These are phyloP conservation scores for Allomyces javanicus DNA, from an alignment of 192 early-diverging fungal species.

Conservation along the genomic window DNA sequence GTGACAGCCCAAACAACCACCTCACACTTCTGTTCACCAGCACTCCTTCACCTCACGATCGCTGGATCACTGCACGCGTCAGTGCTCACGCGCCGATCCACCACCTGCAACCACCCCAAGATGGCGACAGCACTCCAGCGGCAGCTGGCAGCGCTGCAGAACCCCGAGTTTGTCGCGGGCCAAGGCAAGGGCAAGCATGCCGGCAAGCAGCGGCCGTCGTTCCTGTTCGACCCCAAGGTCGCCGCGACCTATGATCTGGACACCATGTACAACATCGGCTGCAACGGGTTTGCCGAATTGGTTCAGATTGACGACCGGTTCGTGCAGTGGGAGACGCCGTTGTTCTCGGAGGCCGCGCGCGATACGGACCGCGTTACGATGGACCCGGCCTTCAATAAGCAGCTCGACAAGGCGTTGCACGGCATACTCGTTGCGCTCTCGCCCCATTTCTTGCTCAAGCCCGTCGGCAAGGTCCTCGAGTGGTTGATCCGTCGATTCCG, in stretches of 20 bases:
- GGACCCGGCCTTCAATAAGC: conserved; percentile 57
- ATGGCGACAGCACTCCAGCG: neutral
- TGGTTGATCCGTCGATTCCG: conserved; percentile 73
- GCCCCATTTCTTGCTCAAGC: conserved; percentile 63
- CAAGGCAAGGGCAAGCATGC: conserved; percentile 5
- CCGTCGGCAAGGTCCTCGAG: conserved; percentile 74
- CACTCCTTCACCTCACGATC: too few species aligned
- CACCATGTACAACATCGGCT: conserved; percentile 65
- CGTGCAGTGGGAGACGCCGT: conserved; percentile 35
- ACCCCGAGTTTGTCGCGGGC: neutral
- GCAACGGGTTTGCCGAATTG: conserved; percentile 58
- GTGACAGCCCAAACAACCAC: too few species aligned
- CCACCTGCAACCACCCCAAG: neutral
- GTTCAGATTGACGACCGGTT: conserved; percentile 41
- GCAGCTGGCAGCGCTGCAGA: neutral
- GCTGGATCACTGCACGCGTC: too few species aligned
- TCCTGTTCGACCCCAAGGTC: conserved; percentile 57
- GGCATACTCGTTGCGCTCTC: conserved; percentile 57
- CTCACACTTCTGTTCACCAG: too few species aligned
- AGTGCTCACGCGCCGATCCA: too few species aligned
- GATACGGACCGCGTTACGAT: conserved; percentile 54
- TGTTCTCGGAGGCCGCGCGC: conserved; percentile 70
- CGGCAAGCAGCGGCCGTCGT: conserved; percentile 46
- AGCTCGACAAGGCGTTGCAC: conserved; percentile 54
- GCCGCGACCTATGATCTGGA: conserved; percentile 79